Base-by-base conservation (phyloP, 1,284 basidiomycete species). In the Ceratobasidium sp. region DNA sequence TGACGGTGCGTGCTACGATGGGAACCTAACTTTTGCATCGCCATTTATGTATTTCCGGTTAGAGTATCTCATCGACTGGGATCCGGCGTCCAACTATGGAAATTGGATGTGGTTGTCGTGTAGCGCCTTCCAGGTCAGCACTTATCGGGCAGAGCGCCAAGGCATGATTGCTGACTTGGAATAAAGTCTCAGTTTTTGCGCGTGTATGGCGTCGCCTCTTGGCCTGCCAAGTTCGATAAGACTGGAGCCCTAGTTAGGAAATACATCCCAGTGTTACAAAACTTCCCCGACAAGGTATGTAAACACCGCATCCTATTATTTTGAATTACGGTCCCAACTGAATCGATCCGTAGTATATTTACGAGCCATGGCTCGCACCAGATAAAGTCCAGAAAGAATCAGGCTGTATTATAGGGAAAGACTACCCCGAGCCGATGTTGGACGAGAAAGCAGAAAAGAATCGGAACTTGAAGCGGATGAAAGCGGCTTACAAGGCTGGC, bases 71-170 rank as follows among this genome's bases (percentile, higher is more conserved):
- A 84, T 86, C 23, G 86, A 86, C 74, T 86, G 85, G 86, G 87
- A 87, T 81, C 85, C 86, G 0, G 83, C 82, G 50, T 80, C 84
- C 57, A 82, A 87, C 82, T 80, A 84, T 70, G 83, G 87, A 10
- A 88, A 88, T 79, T 88, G 87, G 84, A 87, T 87, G 87, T 88
- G 87, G 87, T 81, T 88, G 7, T 86, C 85, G 3, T 86, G 86
- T 65, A 85, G 85, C 0, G 87, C 87, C 0, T 88, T 86, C 82
- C 88, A 86, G 81, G 82, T 80, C 64, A 83, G 70, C 82, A 81
- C 77, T 82, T 80, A 76, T 80, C 33, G 33, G n/a, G 38, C 38
- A 71, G 52, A 8, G 50, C 16, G 66, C 62, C 38, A 48, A 57
- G 23, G 23, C 50, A 33, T 50, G 78, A 8, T 30, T 50, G 52